Base-by-base conservation (phyloP, 2,329 filamentous ascomycete species). In the Myriosclerotinia duriaeana region DNA sequence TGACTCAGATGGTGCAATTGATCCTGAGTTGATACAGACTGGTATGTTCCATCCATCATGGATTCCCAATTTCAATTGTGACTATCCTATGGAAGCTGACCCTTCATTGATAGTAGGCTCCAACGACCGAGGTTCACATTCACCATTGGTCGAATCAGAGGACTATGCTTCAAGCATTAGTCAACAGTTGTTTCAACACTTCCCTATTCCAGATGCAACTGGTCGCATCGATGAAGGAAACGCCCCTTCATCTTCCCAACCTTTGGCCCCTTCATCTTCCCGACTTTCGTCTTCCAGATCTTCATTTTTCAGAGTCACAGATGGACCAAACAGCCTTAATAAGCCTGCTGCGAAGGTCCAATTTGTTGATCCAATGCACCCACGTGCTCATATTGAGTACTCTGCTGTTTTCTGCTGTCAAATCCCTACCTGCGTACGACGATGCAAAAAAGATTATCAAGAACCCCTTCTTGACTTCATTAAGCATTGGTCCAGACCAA, bases 401-500 rank as follows among this genome's bases (percentile, higher is more conserved):
- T n/a, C 6, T 3, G 17, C 63, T 15, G 2, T 65, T 5, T 65
- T 65, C 12, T 65, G 53, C 12, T 65, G 63, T n/a, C 63, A 26
- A 30, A 48, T 26, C 1, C 40, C 54, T 0, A 11, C 14, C 11
- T 48, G 44, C 34, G 7, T 59, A 2, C 12, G 6, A 22, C 15
- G 15, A 20, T 15, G 26, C 11, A 26, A 9, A 7, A 9, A 11
- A 15, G 22, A 50, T 2, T 59, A 48, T 12, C 22, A 59, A 26
- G 15, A 60, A n/a, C 1, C 20, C 7, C 44, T 48, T 6, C 3
- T 14, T 4, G 20, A 22, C 14, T 59, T 65, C 20, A 20, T 58
- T 11, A 15, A 20, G 14, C 4, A 42, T 22, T 52, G 34, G 11
- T 58, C 53, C 5, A 30, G 17, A 50, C 40, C 42, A 9, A 59